A percentile compares a stretch with the other conserved stretches of the same genome.
Evolutionary conservation across 257 asterid genomes (phyloP).

Genomic region (Petrea volubilis): DNA sequence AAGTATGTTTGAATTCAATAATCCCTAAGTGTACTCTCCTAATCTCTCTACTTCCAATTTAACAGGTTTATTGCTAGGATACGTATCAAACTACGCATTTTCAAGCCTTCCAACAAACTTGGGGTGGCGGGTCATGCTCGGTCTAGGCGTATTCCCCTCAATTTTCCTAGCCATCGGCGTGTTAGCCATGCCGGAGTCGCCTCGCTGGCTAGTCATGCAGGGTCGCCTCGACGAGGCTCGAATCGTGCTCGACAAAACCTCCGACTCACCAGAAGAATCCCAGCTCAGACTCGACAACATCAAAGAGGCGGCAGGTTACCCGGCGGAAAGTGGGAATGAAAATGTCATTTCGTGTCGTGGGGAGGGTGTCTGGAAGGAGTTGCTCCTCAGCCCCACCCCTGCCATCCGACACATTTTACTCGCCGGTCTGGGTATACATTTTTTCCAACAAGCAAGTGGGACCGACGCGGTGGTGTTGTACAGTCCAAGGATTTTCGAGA

Average conservation of each 20-base stretch:
- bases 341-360: conserved; percentile 15
- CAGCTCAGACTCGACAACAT: conserved; percentile 24
- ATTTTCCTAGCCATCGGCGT: conserved; percentile 32
- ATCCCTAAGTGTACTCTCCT: neutral
- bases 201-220: conserved; percentile 44
- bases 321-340: conserved; percentile 6
- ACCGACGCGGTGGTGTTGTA: conserved; percentile 38
- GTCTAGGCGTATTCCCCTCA: conserved; percentile 35
- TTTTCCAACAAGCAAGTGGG: conserved; percentile 42
- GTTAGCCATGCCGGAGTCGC: conserved; percentile 40
- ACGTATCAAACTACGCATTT: too few relatives aligned
- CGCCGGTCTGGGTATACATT: conserved; percentile 34
- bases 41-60: neutral
- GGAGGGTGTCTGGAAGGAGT: conserved; percentile 37
- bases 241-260: conserved; percentile 31
- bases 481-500: conserved; percentile 34
- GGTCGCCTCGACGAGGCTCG: conserved; percentile 37
- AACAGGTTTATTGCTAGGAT: conserved; percentile 38
- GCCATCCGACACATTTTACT: conserved; percentile 27
- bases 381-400: conserved; percentile 32
- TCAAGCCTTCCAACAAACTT: conserved; percentile 21
- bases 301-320: conserved; percentile 30
- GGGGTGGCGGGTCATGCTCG: conserved; percentile 49
- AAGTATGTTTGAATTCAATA: too few relatives aligned
- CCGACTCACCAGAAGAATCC: conserved; percentile 34